Evolutionary conservation across 495 filamentous ascomycete species (phyloP).

Genomic region (Hypoxylon subgilvum): DNA sequence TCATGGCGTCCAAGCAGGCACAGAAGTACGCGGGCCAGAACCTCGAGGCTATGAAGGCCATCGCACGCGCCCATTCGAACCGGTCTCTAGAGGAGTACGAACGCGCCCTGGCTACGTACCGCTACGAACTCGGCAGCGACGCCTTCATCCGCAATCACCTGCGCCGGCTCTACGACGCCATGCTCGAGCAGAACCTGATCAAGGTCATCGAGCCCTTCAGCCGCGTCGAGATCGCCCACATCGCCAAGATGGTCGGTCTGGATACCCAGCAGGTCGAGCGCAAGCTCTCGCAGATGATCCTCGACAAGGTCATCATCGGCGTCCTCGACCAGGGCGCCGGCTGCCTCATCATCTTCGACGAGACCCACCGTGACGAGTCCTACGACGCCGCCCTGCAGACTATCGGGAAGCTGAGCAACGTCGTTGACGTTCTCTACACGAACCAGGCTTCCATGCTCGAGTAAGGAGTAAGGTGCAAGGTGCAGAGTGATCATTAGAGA

Average conservation of each 20-base stretch:
- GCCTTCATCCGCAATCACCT: slow-evolving; percentile 95
- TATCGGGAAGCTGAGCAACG: slow-evolving; percentile 95
- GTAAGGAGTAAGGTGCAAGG: slow-evolving; percentile 62
- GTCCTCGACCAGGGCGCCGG: slow-evolving; percentile 97
- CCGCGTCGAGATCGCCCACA: slow-evolving; percentile 93
- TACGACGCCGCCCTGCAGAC: slow-evolving; percentile 95
- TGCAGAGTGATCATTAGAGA: too few relatives aligned
- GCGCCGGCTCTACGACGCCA: slow-evolving; percentile 91
- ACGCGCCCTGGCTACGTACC: slow-evolving; percentile 83
- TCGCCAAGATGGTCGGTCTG: slow-evolving; percentile 94
- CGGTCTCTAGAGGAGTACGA: slow-evolving; percentile 96
- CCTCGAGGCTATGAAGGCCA: slow-evolving; percentile 98
- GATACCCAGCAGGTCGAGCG: slow-evolving; percentile 96
- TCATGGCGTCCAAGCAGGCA: slow-evolving; percentile 93
- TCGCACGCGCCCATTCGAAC: slow-evolving; percentile 92
- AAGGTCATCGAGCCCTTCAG: slow-evolving; percentile 99
- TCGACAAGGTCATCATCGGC: slow-evolving; percentile 97
- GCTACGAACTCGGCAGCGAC: slow-evolving; percentile 89
- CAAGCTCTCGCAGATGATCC: slow-evolving; percentile 98
- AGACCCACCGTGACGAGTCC: slow-evolving; percentile 87
- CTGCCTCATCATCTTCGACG: slow-evolving; percentile 95
- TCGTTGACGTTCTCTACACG: slow-evolving; percentile 95
- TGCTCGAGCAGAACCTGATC: slow-evolving; percentile 98
- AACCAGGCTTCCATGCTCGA: slow-evolving; percentile 96
- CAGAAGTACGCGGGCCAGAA: slow-evolving; percentile 92